Base-by-base conservation (phyloP, 805 yeast species). In the Metschnikowia colocasiae region DNA sequence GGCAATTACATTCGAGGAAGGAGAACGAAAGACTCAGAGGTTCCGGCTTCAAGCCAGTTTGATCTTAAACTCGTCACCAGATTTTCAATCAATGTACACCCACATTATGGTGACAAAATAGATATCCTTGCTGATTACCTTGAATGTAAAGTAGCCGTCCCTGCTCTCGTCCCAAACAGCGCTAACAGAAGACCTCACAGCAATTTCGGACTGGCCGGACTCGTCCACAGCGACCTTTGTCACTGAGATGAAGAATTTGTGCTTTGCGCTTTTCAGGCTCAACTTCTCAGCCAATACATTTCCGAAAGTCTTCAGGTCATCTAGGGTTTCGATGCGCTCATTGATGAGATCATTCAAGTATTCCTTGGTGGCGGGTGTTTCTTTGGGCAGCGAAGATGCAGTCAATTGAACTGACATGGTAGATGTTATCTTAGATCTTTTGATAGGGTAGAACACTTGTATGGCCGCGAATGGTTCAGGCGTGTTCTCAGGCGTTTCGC, bases 121-220 rank as follows among this genome's bases (percentile, higher is more conserved):
- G 40, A 59, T 63, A 29, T 48, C 36, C n/a, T 54, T 59, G 7
- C 50, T 31, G 6, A 55, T 53, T 12, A 72, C 47, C 42, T 64
- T 64, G 18, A 75, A 47, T 20, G 69, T 69, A 10, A 74, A 62
- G 29, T 70, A 63, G 2, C 87, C 87, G 60, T 83, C 89, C 39
- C 69, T 79, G 10, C 65, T 62, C 7, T 67, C 58, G 51, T 81
- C 81, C 86, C 87, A 82, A 4, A 74, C 64, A 0, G 83, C 75
- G 9, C 83, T 84, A 40, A 79, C 66, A 4, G 69, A 61, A 8
- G 74, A 64, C 2, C 63, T 53, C 16, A 74, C 53, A 9, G 40
- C 40, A 35, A 63, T 47, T 20, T 58, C 58, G 4, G 59, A 56
- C 18, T 64, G 58, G 13, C 40, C 37, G 1, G 54, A 52, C 9